Base-by-base conservation (phyloP, 1,139 yeast genomes). In the Eremothecium coryli region DNA sequence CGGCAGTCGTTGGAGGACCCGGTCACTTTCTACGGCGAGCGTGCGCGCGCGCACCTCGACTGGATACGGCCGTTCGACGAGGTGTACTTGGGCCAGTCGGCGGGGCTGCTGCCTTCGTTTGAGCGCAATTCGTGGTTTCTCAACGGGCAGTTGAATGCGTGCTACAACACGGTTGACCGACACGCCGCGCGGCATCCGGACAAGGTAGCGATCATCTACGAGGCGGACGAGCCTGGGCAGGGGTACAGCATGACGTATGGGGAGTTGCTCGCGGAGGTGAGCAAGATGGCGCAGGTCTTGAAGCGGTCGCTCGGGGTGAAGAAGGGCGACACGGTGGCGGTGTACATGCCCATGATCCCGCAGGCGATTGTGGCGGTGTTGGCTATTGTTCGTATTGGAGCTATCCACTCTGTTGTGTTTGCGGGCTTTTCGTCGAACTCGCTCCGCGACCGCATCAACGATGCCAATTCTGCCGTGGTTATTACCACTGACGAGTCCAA, bases 251-350 rank as follows among this genome's bases (percentile, higher is more conserved):
- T 81, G 47, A 71, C 86, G 24, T 82, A 78, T 56, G 81, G 80
- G 29, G 81, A 82, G 60, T 66, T 82, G 50, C 66, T 82, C 47
- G 73, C 73, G 52, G 68, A 81, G 36, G 85, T 81, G 35, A 73
- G 74, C 36, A 73, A 73, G 52, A 70, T 80, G 51, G 82, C 86
- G 6, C 85, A 77, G 49, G 75, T 79, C 40, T 70, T 76, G 60
- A 68, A 66, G 44, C 66, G 65, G 45, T 51, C 58, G 12, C 61
- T 76, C 52, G 88, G 88, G 40, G 88, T 81, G 42, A 69, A 70
- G 50, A 81, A 81, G 60, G 90, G 90, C 43, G 93, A 82, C 53
- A 76, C 88, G 5, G 90, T 82, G 29, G 93, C 93, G 2, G 88
- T 82, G 32, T 82, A 82, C 58, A 66, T 82, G 58, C 93, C 93